Base-by-base conservation (phyloP, 176 grass and related monocot genomes). In the Carex littledalei region DNA sequence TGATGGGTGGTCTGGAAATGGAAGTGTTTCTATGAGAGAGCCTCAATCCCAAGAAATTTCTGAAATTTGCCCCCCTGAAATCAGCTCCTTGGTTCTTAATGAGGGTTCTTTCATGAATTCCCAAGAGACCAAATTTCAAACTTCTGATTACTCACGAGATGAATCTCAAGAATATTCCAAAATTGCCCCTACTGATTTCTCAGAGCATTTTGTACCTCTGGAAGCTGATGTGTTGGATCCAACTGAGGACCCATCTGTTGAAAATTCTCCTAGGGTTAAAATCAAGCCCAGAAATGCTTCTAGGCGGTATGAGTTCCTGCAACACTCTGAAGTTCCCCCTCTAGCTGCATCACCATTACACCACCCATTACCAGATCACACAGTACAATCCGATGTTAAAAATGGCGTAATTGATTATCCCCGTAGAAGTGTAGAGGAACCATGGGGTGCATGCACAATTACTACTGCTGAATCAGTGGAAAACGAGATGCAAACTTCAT, bases 11-110 rank as follows among this genome's bases (percentile, higher is more conserved):
- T 65, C 31, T 81, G 79, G 9, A 45, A 65, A 64, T 81, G 58
- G 59, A 63, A 24, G 47, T 81, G 60, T 24, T 64, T 81, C 60
- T 83, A 29, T 6, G 43, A 67, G 64, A 69, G 64, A 50, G 47
- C 59, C 65, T 85, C 61, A 73, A 71, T 87, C 85, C 14, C 8
- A 62, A 79, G 84, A 82, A 78, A 84, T 86, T 88, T 84, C 87
- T 60, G 87, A 91, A 83, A 72, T 84, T 65, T 78, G 85, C 84
- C 64, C 66, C 84, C 87, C 57, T 73, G 87, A 88, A 79, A 75
- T 78, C 5, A 78, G 52, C 52, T 34, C 74, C 13, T 55, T 78
- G 86, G 69, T 87, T 80, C 43, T 50, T 47, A 83, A 71, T 86
- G 80, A 88, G 82, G 53, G 81, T 87, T 84, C 84, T 87, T 72